Evolutionary conservation across 2,329 filamentous ascomycete genomes (phyloP).

Genomic region (Neophaeococcomyces mojaviensis): DNA sequence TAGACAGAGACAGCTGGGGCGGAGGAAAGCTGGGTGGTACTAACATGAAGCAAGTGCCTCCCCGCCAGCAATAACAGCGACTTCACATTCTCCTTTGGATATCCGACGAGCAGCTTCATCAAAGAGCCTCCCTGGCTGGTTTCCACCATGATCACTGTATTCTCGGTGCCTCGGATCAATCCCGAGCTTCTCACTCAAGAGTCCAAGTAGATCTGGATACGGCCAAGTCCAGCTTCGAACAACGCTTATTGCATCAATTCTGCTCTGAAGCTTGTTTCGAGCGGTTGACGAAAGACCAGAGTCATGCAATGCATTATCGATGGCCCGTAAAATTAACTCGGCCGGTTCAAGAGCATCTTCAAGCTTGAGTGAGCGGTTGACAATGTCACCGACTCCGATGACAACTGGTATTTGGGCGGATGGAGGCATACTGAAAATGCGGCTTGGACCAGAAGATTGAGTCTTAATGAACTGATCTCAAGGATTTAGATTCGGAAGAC

Average conservation of each 20-base stretch:
- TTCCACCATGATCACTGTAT: conserved; percentile 55
- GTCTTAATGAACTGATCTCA: no score
- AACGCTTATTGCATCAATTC: conserved; percentile 52
- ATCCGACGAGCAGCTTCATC: conserved; percentile 57
- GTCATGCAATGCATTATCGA: conserved; percentile 36
- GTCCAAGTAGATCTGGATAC: conserved; percentile 51
- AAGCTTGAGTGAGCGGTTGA: conserved; percentile 47
- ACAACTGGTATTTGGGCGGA: conserved; percentile 42
- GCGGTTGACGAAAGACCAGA: conserved; percentile 30
- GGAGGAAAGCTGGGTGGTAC: conserved; percentile 12
- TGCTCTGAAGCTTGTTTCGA: conserved; percentile 32
- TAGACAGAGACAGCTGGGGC: background rate
- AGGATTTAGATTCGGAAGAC: no score
- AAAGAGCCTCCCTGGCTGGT: conserved; percentile 55
- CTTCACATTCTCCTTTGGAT: conserved; percentile 44
- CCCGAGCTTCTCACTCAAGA: conserved; percentile 45
- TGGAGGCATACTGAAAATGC: no score
- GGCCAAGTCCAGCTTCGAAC: conserved; percentile 61
- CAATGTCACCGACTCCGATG: conserved; percentile 55
- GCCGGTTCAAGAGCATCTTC: conserved; percentile 53
- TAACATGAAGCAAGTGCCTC: conserved; percentile 54
- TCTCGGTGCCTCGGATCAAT: conserved; percentile 40
- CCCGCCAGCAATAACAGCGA: conserved; percentile 56
- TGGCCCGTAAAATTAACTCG: conserved; percentile 51
- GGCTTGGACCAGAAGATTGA: no score